Evolutionary conservation across 129 eudicot species (phyloP).

Genomic region (Logfia minima): DNA sequence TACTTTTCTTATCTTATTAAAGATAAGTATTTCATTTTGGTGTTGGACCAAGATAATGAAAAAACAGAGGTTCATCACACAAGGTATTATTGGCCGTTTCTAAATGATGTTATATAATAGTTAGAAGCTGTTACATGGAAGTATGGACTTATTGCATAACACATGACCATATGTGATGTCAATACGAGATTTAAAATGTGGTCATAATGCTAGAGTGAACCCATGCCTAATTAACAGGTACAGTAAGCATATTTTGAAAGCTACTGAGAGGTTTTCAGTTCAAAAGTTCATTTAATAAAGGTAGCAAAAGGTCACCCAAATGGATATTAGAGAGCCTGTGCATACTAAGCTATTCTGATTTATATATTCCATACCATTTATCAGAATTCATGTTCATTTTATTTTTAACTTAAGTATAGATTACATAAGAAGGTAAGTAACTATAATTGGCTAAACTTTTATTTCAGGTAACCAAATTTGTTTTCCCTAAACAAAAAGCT

Average conservation of each 20-base stretch:
- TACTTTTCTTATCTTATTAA: neutral
- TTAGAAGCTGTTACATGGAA: too few species aligned
- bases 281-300: neutral
- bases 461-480: neutral
- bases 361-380: neutral
- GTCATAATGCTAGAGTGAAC: neutral
- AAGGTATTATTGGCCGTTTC: neutral
- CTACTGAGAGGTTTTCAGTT: neutral
- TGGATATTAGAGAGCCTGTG: neutral
- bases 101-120: too few species aligned
- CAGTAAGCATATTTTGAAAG: neutral
- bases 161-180: neutral
- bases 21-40: constrained; percentile 15
- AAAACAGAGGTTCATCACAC: neutral
- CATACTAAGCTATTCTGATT: neutral
- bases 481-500: neutral
- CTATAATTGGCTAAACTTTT: neutral
- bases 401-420: neutral
- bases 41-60: neutral
- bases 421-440: neutral
- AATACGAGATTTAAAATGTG: neutral
- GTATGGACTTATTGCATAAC: neutral
- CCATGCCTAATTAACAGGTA: neutral
- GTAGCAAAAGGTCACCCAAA: neutral
- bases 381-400: constrained; percentile 3